These are phyloP conservation scores for Dictyostelium firmibasis DNA, from an alignment of 78 protist genomes.

Conservation along the genomic window DNA sequence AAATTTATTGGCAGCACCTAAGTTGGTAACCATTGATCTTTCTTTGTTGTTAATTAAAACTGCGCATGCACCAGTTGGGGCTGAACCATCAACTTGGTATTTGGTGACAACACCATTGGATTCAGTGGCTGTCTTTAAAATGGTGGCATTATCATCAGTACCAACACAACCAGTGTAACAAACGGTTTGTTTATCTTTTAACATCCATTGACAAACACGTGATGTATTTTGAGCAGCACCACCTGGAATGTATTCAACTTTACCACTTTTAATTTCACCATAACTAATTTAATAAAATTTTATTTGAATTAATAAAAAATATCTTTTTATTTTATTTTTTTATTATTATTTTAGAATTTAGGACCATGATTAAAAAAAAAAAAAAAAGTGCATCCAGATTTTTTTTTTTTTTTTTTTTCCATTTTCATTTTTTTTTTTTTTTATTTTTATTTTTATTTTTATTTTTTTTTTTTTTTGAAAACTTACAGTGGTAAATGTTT, in stretches of 20 bases:
- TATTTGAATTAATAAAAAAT: not conserved
- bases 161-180: slow-evolving; percentile 96
- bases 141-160: slow-evolving; percentile 86
- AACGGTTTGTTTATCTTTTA: slow-evolving; percentile 29
- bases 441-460: not conserved
- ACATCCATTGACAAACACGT: slow-evolving; percentile 91
- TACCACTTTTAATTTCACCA: slow-evolving; percentile 79
- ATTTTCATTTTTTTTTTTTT: not conserved
- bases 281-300: slow-evolving; percentile 45
- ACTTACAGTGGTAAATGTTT: slow-evolving; percentile 92
- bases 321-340: not conserved
- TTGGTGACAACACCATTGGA: slow-evolving; percentile 79
- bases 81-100: slow-evolving; percentile 52
- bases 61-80: slow-evolving; percentile 98
- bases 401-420: not conserved
- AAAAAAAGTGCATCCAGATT: no score
- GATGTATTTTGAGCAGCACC: slow-evolving; percentile 92
- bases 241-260: slow-evolving; percentile 95
- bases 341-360: no score
- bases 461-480: not conserved
- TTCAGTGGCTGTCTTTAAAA: slow-evolving; percentile 80
- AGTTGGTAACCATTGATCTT: slow-evolving; percentile 75
- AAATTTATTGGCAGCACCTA: slow-evolving; percentile 97
- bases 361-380: no score
- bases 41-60: slow-evolving; percentile 87